Percentiles rank a stretch among this genome's conserved stretches.
These are phyloP conservation scores for Xylaria longipes DNA, from an alignment of 495 filamentous ascomycete genomes.

Conservation along the genomic window DNA sequence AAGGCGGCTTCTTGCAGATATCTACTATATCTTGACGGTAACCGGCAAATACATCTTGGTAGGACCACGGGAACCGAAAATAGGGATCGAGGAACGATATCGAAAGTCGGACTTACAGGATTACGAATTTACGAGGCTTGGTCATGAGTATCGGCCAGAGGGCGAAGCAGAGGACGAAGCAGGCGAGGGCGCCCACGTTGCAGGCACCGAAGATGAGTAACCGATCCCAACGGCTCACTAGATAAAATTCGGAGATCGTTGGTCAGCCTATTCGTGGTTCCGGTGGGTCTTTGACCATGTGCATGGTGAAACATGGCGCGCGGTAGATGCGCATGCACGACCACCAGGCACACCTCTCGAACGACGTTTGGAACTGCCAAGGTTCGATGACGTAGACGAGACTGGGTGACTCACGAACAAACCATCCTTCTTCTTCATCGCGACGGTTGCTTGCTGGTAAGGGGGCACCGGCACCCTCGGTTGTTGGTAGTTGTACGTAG, in stretches of 20 bases:
- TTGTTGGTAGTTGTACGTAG: constrained; percentile 91
- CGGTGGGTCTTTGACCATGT: constrained; percentile 42
- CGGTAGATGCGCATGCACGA: constrained; percentile 50
- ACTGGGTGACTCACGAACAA: constrained; percentile 80
- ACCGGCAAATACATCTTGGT: constrained; percentile 25
- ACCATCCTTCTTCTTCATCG: constrained; percentile 94
- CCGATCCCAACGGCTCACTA: constrained; percentile 98
- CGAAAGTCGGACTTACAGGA: constrained; percentile 72
- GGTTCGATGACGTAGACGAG: constrained; percentile 27
- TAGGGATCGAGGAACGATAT: constrained; percentile 23
- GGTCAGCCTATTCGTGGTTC: constrained; percentile 39
- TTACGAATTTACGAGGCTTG: constrained; percentile 91
- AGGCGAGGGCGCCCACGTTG: constrained; percentile 86
- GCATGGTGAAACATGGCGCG: constrained; percentile 47
- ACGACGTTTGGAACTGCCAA: constrained; percentile 30
- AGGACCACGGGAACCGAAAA: constrained; percentile 22
- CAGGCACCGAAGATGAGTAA: constrained; percentile 89
- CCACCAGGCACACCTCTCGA: constrained; percentile 43
- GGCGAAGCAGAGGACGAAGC: constrained; percentile 91
- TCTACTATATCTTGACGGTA: constrained; percentile 27
- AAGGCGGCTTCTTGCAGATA: constrained; percentile 38
- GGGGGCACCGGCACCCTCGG: constrained; percentile 81
- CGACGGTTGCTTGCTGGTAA: constrained; percentile 83
- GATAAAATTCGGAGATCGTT: constrained; percentile 34
- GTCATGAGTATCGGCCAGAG: constrained; percentile 80